Conservation (phyloP, 495 filamentous ascomycete species). For the Chaetomium fimeti region DNA sequence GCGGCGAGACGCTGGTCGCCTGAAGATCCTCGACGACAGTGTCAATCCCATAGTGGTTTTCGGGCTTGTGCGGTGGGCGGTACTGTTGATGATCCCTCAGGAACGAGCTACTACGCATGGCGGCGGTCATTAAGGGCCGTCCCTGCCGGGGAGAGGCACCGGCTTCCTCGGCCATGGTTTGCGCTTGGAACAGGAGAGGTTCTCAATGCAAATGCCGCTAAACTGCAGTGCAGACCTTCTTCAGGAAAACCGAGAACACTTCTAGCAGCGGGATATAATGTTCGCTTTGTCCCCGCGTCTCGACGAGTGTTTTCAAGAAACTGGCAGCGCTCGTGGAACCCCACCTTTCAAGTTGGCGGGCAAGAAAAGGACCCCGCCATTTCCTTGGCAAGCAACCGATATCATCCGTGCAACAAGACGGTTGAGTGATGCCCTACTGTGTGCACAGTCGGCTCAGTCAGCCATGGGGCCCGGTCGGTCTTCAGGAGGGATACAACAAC, state of each 20-base stretch:
- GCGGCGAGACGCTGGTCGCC: constrained; percentile 35
- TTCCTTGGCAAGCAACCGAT: constrained; percentile 3
- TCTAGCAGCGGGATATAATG: neutral
- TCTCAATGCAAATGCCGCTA: neutral
- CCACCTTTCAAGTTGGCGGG: constrained; percentile 1
- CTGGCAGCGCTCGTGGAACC: neutral
- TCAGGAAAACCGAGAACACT: neutral
- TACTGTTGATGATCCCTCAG: constrained; percentile 74
- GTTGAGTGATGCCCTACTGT: too few species aligned
- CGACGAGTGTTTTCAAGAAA: constrained; percentile 2
- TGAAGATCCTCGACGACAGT: constrained; percentile 53
- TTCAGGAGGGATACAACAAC: too few species aligned
- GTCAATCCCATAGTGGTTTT: constrained; percentile 55
- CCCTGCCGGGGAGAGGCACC: constrained; percentile 31
- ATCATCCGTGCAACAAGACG: neutral
- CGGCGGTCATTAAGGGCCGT: constrained; percentile 47
- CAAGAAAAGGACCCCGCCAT: constrained; percentile 8
- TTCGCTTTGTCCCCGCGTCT: constrained; percentile 1
- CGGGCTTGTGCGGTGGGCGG: constrained; percentile 56
- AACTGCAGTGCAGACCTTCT: neutral
- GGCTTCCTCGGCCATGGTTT: constrained; percentile 41
- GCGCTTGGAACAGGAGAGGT: neutral
- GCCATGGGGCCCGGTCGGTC: too few species aligned
- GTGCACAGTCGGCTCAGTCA: too few species aligned
- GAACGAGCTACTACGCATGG: constrained; percentile 66